Evolutionary conservation across 768 basidiomycete species (phyloP).

Genomic region (Pulveroboletus sp.): DNA sequence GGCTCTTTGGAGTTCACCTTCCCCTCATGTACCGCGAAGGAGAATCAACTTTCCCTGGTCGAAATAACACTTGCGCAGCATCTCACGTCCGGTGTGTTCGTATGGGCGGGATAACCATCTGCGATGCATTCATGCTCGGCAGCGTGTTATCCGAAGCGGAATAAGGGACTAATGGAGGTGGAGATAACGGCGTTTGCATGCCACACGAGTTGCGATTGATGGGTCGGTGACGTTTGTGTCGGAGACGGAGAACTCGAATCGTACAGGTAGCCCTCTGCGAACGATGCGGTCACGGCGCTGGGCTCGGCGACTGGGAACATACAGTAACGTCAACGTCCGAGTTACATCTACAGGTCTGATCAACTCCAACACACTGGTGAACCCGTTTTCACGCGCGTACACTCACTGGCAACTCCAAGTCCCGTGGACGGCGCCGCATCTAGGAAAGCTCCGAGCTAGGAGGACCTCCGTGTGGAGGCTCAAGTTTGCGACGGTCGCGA

Average conservation of each 20-base stretch:
- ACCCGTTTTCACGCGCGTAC: conserved; percentile 17
- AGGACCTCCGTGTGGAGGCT: conserved; percentile 16
- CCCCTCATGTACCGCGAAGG: conserved; percentile 31
- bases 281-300: not conserved
- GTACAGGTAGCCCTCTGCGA: conserved; percentile 16
- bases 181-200: conserved; percentile 14
- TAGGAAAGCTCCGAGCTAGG: conserved; percentile 16
- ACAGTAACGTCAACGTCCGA: conserved; percentile 11
- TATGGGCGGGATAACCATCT: conserved; percentile 23
- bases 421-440: not conserved
- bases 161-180: conserved; percentile 6
- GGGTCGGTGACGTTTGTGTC: conserved; percentile 13
- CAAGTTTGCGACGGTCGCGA: conserved; percentile 21
- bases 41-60: conserved; percentile 27
- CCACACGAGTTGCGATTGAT: conserved; percentile 14
- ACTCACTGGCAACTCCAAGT: conserved; percentile 24
- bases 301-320: no score
- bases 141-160: conserved; percentile 21
- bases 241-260: not conserved
- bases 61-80: conserved; percentile 12
- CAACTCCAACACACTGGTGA: conserved; percentile 12
- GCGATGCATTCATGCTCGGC: conserved; percentile 15
- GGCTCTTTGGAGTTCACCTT: conserved; percentile 24
- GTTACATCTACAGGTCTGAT: conserved; percentile 13
- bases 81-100: conserved; percentile 24